A percentile compares a stretch with the other conserved stretches of the same genome.
Conservation (phyloP, 306 rosid genomes). For the Echinosophora koreensis region DNA sequence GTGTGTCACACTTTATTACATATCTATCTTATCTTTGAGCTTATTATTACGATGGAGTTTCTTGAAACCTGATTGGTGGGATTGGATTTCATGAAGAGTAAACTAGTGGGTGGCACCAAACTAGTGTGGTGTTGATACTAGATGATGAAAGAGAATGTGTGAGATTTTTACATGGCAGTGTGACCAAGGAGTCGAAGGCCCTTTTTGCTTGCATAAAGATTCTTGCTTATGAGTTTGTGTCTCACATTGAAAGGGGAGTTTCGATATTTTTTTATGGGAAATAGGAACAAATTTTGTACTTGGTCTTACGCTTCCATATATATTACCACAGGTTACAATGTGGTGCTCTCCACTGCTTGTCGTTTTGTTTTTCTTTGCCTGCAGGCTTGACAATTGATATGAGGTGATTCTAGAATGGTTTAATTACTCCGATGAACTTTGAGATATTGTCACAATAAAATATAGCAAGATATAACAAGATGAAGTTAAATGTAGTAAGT, state of each 20-base stretch:
- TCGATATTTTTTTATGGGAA: slow-evolving; percentile 47
- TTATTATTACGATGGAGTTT: slow-evolving; percentile 63
- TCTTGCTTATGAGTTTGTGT: slow-evolving; percentile 40
- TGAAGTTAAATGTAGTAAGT: no score
- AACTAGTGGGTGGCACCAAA: no score
- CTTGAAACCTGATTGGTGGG: slow-evolving; percentile 71
- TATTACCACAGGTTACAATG: slow-evolving; percentile 11
- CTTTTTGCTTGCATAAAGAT: slow-evolving; percentile 17
- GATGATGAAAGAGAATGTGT: slow-evolving; percentile 54
- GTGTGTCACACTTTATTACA: neutral
- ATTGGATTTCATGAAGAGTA: slow-evolving; percentile 57
- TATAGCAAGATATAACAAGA: no score
- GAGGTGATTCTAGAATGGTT: neutral
- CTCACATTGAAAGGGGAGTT: slow-evolving; percentile 33
- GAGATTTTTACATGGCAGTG: no score
- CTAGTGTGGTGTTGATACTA: slow-evolving; percentile 36
- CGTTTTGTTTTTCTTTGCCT: neutral
- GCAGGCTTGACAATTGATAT: no score
- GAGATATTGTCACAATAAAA: no score
- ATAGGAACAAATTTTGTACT: slow-evolving; percentile 41
- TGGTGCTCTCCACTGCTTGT: neutral
- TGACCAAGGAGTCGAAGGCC: neutral
- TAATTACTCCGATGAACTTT: no score
- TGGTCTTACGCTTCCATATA: neutral
- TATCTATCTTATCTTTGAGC: slow-evolving; percentile 53